phyloP scores from a whole-genome alignment of 2,329 filamentous ascomycete species.

The Aspergillus clavatus region DNA sequence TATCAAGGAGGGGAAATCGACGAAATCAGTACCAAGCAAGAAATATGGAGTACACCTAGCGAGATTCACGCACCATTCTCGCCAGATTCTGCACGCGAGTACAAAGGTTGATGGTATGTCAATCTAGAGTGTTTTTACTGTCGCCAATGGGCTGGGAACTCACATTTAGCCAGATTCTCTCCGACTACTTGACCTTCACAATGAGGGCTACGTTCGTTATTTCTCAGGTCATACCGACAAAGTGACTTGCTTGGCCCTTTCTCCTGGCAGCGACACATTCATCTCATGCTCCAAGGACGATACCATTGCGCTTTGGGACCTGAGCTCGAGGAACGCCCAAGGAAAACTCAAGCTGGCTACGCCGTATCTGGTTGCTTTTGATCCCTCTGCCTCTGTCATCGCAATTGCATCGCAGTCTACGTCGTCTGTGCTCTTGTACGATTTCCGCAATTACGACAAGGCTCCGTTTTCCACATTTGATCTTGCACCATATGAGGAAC shows the following conservation, averaged over 20 bases:
- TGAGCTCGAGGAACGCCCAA: slow-evolving; percentile 71
- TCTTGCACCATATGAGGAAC: slow-evolving; percentile 56
- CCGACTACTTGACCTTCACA: slow-evolving; percentile 81
- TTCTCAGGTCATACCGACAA: slow-evolving; percentile 83
- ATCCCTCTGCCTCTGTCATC: slow-evolving; percentile 87
- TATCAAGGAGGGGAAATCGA: slow-evolving; percentile 80
- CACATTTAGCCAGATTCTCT: slow-evolving; percentile 54
- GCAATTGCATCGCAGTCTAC: slow-evolving; percentile 79
- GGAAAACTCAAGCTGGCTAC: slow-evolving; percentile 75
- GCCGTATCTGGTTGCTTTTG: slow-evolving; percentile 80
- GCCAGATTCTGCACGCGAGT: slow-evolving; percentile 89
- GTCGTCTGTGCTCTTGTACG: slow-evolving; percentile 80
- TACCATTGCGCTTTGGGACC: slow-evolving; percentile 86
- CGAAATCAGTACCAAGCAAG: slow-evolving; percentile 86
- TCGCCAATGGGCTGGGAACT: neutral
- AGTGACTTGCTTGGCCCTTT: slow-evolving; percentile 79
- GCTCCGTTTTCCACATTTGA: slow-evolving; percentile 85
- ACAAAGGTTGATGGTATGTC: slow-evolving; percentile 80
- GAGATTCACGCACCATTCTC: slow-evolving; percentile 86
- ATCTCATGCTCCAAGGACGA: slow-evolving; percentile 88
- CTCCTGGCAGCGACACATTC: slow-evolving; percentile 84
- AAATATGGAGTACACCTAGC: slow-evolving; percentile 96
- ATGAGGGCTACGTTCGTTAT: slow-evolving; percentile 94
- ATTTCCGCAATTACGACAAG: slow-evolving; percentile 89
- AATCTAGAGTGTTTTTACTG: neutral